Evolutionary conservation across 192 early-diverging fungal genomes (phyloP), one percentile per base, ranked within the genome.

Genomic region (Rhizophagus prolifer): DNA sequence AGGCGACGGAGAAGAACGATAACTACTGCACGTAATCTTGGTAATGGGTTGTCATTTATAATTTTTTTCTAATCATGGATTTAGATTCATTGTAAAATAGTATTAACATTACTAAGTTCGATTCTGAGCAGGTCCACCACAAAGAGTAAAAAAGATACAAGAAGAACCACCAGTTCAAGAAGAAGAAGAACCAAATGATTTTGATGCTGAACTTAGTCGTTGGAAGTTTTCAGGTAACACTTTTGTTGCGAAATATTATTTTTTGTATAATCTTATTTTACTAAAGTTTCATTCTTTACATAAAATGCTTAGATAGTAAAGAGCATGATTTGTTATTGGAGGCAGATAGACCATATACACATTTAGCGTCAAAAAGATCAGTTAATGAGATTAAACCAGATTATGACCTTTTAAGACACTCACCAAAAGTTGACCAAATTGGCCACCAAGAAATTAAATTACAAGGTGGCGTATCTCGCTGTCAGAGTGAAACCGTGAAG

Each of bases 41-140:
- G 50, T 54, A 54, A 54, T 13, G 19, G 19, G 16, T 21, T 54
- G 4, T 21, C 50, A 5, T 54, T 50, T 50, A 6, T 54, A 21
- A 54, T 54, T 54, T 7, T 54, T 19, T 38, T 38, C 36, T 44
- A 10, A 54, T 54, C 34, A 31, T 1, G n/a, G n/a, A n/a, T n/a
- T 34, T 34, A 34, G 3, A 34, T n/a, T n/a, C 16, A 50, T 21
- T 54, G 50, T 6, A 54, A 16, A 54, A 54, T 1, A 7, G 50
- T 54, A 19, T 54, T 54, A 19, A 54, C 50, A 54, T 54, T 21
- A 16, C 4, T 6, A 54, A 54, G 6, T 3, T 21, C 50, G 16
- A 54, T 54, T 16, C 50, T 54, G 50, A 54, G 50, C 10, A 67
- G 65, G 65, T 9, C 65, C 65, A 67, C 65, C 65, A 19, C 28